Base-by-base conservation (phyloP, 371 early-diverging fungal species). In the Saksenaea oblongispora region DNA sequence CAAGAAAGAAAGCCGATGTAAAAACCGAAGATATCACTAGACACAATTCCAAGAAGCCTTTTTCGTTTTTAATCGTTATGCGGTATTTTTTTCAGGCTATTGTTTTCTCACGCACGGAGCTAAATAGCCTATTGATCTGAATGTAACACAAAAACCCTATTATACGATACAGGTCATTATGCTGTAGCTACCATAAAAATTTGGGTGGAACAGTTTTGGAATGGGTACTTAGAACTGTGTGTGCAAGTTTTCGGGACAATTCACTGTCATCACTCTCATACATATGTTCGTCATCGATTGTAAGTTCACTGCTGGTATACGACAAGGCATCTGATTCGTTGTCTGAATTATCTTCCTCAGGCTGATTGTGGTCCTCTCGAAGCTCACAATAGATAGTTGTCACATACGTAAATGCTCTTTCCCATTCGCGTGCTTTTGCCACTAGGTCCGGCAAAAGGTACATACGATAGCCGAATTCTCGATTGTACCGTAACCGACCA, bases 401-500 rank as follows among this genome's bases (percentile, higher is more conserved):
- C 9, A 66, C 69, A 57, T 71, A 71, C n/a, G 68, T 68, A 28
- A 74, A 61, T 18, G 69, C 65, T 3, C 17, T 55, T 34, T 68
- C 61, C 74, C 74, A 74, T 51, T 71, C 64, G 27, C 66, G 60
- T 39, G 66, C 61, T 22, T 66, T 66, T 11, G 51, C 62, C 7
- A 65, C 34, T 1, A 62, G 59, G 35, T 74, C 74, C 22, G 74
- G 66, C 34, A 74, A 44, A 18, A 74, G 56, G 37, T 71, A 71
- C 71, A 71, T 69, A 17, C 71, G 65, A 44, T 62, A 68, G 18
- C 68, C 74, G 28, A 61, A 62, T 18, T 55, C 59, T 5, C 53
- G 44, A n/a, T 62, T 53, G 13, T 64, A 59, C 4, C 27, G 18
- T 14, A 65, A 14, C 56, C 62, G 59, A 11, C 44, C 14, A 41